Evolutionary conservation across 257 asterid species (phyloP).

Genomic region (Craterostigma plantagineum): DNA sequence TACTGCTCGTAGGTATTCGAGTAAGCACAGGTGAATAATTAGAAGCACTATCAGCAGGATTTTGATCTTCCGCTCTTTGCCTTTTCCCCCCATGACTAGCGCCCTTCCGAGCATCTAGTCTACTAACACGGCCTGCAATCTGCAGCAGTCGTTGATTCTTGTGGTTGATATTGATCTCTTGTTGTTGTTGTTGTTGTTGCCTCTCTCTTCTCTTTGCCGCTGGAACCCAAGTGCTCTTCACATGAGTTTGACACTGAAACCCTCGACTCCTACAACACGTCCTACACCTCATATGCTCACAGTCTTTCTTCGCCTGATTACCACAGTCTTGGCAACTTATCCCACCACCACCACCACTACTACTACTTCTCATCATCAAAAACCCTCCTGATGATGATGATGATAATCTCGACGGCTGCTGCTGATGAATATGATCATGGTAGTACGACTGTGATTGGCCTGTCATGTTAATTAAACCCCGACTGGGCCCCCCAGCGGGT

Average conservation of each 20-base stretch:
- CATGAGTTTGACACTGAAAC: slow-evolving; percentile 41
- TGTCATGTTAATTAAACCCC: too few species aligned
- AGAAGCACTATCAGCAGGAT: slow-evolving; percentile 17
- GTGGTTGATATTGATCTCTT: slow-evolving; percentile 4
- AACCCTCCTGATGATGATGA: slow-evolving; percentile 12
- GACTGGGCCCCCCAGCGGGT: slow-evolving; percentile 26
- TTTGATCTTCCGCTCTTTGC: slow-evolving; percentile 21
- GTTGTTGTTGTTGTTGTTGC: slow-evolving; percentile 25
- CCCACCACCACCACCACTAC: slow-evolving; percentile 26
- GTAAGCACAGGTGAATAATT: slow-evolving; percentile 24
- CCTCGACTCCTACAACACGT: slow-evolving; percentile 73
- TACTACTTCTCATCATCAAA: slow-evolving; percentile 39
- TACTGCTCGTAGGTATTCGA: slow-evolving; percentile 18
- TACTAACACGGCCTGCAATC: too few species aligned
- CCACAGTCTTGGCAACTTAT: slow-evolving; percentile 71
- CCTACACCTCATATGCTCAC: slow-evolving; percentile 59
- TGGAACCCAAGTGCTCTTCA: slow-evolving; percentile 68
- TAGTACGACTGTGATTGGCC: too few species aligned
- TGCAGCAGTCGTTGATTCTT: slow-evolving; percentile 4
- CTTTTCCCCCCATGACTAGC: too few species aligned
- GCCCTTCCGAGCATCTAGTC: too few species aligned
- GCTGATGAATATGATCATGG: too few species aligned
- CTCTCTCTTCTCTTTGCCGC: slow-evolving; percentile 49
- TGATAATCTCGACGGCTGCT: not conserved
- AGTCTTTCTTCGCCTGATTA: slow-evolving; percentile 59